phyloP scores from a whole-genome alignment of 768 basidiomycete species.

The Podaxis mareebaensis region DNA sequence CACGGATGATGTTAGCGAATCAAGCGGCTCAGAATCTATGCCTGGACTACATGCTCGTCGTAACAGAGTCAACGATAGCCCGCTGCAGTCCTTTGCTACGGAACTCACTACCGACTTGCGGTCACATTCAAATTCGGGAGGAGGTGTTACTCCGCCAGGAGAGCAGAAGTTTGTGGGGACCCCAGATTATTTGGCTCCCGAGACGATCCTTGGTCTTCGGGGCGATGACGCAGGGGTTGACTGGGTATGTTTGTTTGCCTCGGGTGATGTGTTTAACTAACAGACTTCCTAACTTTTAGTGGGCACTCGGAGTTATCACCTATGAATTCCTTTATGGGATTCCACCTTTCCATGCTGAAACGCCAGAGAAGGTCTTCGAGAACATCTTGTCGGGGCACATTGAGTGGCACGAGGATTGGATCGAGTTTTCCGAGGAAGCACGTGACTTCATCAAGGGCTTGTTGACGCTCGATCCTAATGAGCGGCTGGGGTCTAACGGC shows the following conservation, averaged over 20 bases:
- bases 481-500: constrained; percentile 82
- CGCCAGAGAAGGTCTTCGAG: constrained; percentile 96
- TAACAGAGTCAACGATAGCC: constrained; percentile 65
- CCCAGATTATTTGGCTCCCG: constrained; percentile 95
- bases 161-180: constrained; percentile 97
- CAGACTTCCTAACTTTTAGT: constrained; percentile 50
- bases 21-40: constrained; percentile 79
- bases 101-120: constrained; percentile 83
- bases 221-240: constrained; percentile 96
- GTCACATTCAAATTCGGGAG: constrained; percentile 68
- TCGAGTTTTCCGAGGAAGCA: constrained; percentile 83
- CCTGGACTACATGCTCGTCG: constrained; percentile 55
- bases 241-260: constrained; percentile 65
- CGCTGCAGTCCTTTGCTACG: constrained; percentile 82
- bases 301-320: constrained; percentile 97
- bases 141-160: constrained; percentile 68
- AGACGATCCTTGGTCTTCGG: constrained; percentile 92
- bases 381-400: constrained; percentile 94
- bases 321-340: constrained; percentile 98
- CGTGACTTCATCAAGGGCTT: constrained; percentile 89
- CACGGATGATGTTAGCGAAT: constrained; percentile 84
- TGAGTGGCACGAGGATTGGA: constrained; percentile 95
- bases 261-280: constrained; percentile 16
- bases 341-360: constrained; percentile 97
- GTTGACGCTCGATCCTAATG: constrained; percentile 75